Conservation (phyloP, 305 asterid species). For the Fraxinus albicans region DNA sequence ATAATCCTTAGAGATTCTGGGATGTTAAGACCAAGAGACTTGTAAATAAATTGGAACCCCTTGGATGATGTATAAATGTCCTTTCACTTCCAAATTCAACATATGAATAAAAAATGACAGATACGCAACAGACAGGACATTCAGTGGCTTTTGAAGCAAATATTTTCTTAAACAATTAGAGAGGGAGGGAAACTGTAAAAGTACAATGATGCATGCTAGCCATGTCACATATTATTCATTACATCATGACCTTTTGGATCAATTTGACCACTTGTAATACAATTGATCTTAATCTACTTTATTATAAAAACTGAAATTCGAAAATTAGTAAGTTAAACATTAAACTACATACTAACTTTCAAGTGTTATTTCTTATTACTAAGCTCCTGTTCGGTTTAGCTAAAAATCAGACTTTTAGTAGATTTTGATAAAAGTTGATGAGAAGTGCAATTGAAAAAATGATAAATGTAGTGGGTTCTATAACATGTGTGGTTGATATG, state of each 20-base stretch:
- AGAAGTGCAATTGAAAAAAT: not conserved
- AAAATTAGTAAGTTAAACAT: not conserved
- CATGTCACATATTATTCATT: not conserved
- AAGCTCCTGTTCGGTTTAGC: not conserved
- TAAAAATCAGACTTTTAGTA: not conserved
- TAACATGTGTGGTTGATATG: not conserved
- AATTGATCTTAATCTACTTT: not conserved
- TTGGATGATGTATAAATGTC: constrained; percentile 2
- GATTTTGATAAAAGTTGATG: not conserved
- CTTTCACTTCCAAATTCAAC: not conserved
- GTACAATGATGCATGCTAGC: not conserved
- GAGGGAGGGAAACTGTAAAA: not conserved
- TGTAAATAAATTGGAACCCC: constrained; percentile 1
- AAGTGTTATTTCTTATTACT: not conserved
- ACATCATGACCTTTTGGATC: not conserved
- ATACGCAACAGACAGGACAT: not conserved
- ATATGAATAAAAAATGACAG: not conserved
- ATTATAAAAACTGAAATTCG: not conserved
- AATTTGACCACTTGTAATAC: not conserved
- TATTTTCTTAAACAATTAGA: not conserved
- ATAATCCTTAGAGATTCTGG: constrained; percentile 2
- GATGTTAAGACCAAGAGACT: constrained; percentile 9
- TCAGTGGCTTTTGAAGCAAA: constrained; percentile 6
- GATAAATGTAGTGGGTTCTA: not conserved
- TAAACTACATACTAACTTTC: not conserved